A percentile compares a stretch with the other conserved stretches of the same genome.
Evolutionary conservation across 768 basidiomycete species (phyloP).

Genomic region (Boletus pseudopeckii): DNA sequence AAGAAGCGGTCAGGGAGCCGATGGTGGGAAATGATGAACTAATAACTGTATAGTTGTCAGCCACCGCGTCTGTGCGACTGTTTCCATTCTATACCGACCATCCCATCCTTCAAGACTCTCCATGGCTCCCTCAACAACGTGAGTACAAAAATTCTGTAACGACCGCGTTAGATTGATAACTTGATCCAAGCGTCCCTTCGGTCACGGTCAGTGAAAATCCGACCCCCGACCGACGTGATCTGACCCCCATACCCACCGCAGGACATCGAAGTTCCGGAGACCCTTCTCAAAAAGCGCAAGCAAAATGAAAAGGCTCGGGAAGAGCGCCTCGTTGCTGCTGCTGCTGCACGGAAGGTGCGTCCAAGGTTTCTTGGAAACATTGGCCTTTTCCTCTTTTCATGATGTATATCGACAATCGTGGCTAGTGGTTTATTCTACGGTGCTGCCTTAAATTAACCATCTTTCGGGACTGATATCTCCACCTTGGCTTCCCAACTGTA

Average conservation of each 20-base stretch:
- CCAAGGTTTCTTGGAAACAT: conserved; percentile 5
- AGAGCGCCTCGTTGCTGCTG: conserved; percentile 82
- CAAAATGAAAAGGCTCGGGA: conserved; percentile 95
- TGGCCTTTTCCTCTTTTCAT: conserved; percentile 36
- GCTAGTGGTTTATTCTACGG: conserved; percentile 65
- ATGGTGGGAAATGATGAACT: conserved; percentile 28
- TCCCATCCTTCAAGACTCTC: conserved; percentile 37
- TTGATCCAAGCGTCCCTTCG: conserved; percentile 39
- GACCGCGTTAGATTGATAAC: neutral
- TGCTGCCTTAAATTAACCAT: conserved; percentile 87
- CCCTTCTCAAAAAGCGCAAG: conserved; percentile 99
- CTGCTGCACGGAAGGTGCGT: conserved; percentile 85
- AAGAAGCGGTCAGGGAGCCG: neutral
- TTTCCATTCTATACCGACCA: conserved; percentile 22
- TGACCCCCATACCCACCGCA: conserved; percentile 30
- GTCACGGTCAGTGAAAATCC: conserved; percentile 39
- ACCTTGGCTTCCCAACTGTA: neutral
- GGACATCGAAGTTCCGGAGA: conserved; percentile 98
- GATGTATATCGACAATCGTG: conserved; percentile 79
- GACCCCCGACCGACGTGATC: conserved; percentile 1
- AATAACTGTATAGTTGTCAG: conserved; percentile 39
- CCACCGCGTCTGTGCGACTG: conserved; percentile 30
- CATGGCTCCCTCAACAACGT: conserved; percentile 56
- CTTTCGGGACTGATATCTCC: conserved; percentile 65
- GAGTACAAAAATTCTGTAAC: conserved; percentile 28